Conservation (phyloP, 1,284 basidiomycete genomes). For the Tilletia indica region DNA sequence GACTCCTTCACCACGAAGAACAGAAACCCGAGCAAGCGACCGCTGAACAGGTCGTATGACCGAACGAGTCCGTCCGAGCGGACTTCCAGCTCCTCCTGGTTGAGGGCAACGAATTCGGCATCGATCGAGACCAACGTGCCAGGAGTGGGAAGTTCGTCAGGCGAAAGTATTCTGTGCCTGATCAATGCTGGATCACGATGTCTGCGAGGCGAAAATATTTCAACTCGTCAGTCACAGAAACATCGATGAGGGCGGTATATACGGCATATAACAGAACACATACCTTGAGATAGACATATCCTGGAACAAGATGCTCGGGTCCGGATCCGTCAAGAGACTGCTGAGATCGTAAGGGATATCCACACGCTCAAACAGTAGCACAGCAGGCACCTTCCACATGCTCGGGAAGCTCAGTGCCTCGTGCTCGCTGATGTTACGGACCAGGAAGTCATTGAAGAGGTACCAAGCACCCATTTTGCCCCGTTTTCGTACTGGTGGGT, state of each 20-base stretch:
- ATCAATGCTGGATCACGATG: slow-evolving; percentile 72
- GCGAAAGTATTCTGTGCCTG: slow-evolving; percentile 72
- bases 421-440: slow-evolving; percentile 75
- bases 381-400: slow-evolving; percentile 88
- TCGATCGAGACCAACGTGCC: slow-evolving; percentile 92
- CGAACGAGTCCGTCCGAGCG: slow-evolving; percentile 88
- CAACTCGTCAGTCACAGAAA: no score
- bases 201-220: slow-evolving; percentile 17
- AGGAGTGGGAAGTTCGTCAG: slow-evolving; percentile 76
- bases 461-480: slow-evolving; percentile 69
- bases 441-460: slow-evolving; percentile 95
- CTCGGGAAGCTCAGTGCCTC: slow-evolving; percentile 83
- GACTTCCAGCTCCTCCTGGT: slow-evolving; percentile 94
- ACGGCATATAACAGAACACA: slow-evolving; percentile 54
- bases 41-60: slow-evolving; percentile 85
- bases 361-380: slow-evolving; percentile 79
- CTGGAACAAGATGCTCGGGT: slow-evolving; percentile 67
- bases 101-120: slow-evolving; percentile 94
- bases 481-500: not conserved
- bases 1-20: slow-evolving; percentile 78
- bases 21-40: slow-evolving; percentile 89
- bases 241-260: not conserved
- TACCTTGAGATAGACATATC: slow-evolving; percentile 76
- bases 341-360: slow-evolving; percentile 69
- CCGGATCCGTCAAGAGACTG: slow-evolving; percentile 62